These are phyloP conservation scores for Dryadomyces quercivorus DNA, from an alignment of 2,329 filamentous ascomycete species.

Conservation along the genomic window DNA sequence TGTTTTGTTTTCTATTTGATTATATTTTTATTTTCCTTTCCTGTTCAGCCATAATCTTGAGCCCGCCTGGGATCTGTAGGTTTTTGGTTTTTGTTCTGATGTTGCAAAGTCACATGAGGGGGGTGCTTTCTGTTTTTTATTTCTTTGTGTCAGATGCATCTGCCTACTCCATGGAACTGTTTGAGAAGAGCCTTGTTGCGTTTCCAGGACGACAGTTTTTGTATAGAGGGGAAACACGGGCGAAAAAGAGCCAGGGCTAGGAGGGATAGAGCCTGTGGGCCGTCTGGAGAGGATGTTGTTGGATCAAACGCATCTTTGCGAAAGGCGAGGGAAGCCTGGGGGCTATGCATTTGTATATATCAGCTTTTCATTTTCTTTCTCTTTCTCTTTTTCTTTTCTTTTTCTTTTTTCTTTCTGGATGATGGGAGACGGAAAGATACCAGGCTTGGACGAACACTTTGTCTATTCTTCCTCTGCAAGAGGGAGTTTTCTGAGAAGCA, in stretches of 20 bases:
- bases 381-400: conserved; percentile 1
- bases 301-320: conserved; percentile 1
- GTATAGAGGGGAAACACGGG: conserved; percentile 2
- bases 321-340: neutral
- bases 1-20: neutral
- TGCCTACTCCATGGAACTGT: conserved; percentile 3
- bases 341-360: conserved; percentile 10
- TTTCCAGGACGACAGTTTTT: neutral
- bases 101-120: neutral
- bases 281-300: neutral
- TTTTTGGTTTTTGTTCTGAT: neutral
- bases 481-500: neutral
- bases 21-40: neutral
- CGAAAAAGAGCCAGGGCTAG: neutral
- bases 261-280: neutral
- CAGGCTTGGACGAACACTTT: conserved; percentile 3
- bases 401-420: conserved; percentile 8
- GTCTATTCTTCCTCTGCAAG: neutral
- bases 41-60: conserved; percentile 2
- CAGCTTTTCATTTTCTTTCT: conserved; percentile 2
- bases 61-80: neutral
- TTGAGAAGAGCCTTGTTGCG: neutral
- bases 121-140: neutral
- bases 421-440: conserved; percentile 9
- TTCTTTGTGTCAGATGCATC: conserved; percentile 2